Percentiles rank a stretch among this genome's conserved stretches.
phyloP scores from a whole-genome alignment of 2,329 filamentous ascomycete genomes.

The Colletotrichum zoysiae region DNA sequence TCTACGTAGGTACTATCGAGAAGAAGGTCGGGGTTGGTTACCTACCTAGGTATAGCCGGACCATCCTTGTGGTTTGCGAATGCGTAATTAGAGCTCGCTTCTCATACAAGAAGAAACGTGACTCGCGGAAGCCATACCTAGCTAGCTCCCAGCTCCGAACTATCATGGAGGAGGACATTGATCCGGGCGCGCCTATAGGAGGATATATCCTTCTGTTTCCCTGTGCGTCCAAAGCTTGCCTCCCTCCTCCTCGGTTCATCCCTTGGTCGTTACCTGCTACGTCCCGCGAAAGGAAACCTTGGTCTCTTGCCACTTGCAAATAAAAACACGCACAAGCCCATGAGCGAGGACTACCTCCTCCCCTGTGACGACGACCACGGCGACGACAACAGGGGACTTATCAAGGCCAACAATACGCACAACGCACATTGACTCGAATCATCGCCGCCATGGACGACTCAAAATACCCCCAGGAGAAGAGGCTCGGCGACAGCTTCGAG shows the following conservation, averaged over 20 bases:
- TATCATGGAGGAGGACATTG: conserved; percentile 7
- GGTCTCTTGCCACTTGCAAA: too few relatives aligned
- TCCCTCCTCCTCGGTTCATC: too few relatives aligned
- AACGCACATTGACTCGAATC: neutral
- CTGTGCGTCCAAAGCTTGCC: neutral
- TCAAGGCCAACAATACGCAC: neutral
- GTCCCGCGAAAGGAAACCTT: neutral
- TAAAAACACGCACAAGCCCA: neutral
- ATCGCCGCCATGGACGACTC: conserved; percentile 19
- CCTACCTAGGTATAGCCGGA: too few relatives aligned
- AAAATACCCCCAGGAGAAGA: conserved; percentile 19
- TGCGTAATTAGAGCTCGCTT: neutral
- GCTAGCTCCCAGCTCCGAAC: conserved; percentile 15
- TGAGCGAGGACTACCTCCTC: neutral
- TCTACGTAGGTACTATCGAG: neutral
- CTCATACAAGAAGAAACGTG: neutral
- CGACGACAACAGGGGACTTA: too few relatives aligned
- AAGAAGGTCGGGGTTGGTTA: neutral
- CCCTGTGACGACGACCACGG: neutral
- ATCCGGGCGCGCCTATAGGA: neutral
- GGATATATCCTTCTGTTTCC: conserved; percentile 11
- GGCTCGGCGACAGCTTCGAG: conserved; percentile 20
- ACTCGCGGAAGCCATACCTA: conserved; percentile 11
- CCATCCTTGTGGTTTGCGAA: conserved; percentile 31
- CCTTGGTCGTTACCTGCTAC: neutral